Base-by-base conservation (phyloP, 352 stramenopile genomes). In the Pythium apleroticum region DNA sequence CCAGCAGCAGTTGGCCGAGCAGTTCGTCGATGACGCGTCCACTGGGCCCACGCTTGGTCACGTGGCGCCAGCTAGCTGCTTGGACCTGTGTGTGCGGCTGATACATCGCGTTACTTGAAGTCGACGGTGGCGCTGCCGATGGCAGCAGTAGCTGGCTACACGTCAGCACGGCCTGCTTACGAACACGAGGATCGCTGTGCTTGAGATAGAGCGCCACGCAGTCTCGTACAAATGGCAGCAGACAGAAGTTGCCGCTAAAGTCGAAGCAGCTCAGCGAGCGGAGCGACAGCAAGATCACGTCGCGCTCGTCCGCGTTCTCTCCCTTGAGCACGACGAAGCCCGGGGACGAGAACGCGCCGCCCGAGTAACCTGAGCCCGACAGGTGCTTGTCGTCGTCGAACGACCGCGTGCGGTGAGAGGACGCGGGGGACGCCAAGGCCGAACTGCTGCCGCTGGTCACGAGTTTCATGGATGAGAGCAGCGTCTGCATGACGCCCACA, bases 171-270 rank as follows among this genome's bases (percentile, higher is more conserved):
- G 89, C 87, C 74, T 98, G 93, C 60, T 97, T 88, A 15, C 97
- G 81, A 37, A 99, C 92, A 39, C 89, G 82, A 20, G 77, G 77
- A 28, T 97, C 92, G 7, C 85, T 77, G 62, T 98, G 95, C 31
- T 84, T 89, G 30, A 99, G 73, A 66, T 99, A 99, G 33, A 91
- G 66, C 1, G 90, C 76, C 35, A 98, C 94, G 30, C 97, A 97
- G 68, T 99, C 90, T 20, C 93, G 84, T 15, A 98, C 89, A 75
- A 99, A 98, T 9, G 97, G 96, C 43, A 99, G 70, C 8, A 99
- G 71, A 53, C 91, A 97, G 50, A 98, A 95, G n/a, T 82, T 93
- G 14, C 90, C 85, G 55, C 88, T 90, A 57, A 98, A 96, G 59
- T 91, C 84, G 71, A 99, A 98, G 54, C 85, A 96, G 60, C 94